Evolutionary conservation across 208 protist species (phyloP).

Genomic region (Borovskyia barvae): DNA sequence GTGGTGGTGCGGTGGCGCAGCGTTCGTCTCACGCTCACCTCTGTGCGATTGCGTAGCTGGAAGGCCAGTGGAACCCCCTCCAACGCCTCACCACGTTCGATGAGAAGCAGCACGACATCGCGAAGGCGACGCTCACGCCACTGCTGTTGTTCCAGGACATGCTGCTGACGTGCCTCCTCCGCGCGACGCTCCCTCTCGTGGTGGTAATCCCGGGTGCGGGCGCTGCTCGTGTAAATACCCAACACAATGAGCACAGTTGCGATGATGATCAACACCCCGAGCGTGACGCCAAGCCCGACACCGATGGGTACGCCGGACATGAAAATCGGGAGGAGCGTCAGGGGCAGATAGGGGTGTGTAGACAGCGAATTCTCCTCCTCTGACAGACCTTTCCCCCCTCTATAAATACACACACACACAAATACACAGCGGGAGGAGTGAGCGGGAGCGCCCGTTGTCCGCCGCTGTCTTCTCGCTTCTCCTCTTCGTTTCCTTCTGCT

Average conservation of each 20-base stretch:
- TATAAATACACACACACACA: neutral
- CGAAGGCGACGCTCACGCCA: slow-evolving; percentile 44
- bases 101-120: slow-evolving; percentile 44
- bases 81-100: slow-evolving; percentile 35
- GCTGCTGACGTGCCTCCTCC: slow-evolving; percentile 9
- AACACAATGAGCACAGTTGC: neutral
- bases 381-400: too few species aligned
- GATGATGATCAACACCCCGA: slow-evolving; percentile 6
- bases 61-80: slow-evolving; percentile 45
- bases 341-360: too few species aligned
- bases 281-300: slow-evolving; percentile 12
- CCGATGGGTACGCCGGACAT: too few species aligned
- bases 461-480: too few species aligned
- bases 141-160: slow-evolving; percentile 30
- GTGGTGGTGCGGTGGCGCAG: slow-evolving; percentile 4
- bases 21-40: slow-evolving; percentile 20
- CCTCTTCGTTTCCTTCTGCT: too few species aligned
- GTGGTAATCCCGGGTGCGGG: neutral
- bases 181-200: slow-evolving; percentile 23
- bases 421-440: too few species aligned
- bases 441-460: too few species aligned
- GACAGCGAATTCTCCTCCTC: too few species aligned
- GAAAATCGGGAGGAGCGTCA: too few species aligned
- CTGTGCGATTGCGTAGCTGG: slow-evolving; percentile 23
- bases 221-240: slow-evolving; percentile 3